Conservation (phyloP, 2,329 filamentous ascomycete genomes). For the Neonectria coccinea region DNA sequence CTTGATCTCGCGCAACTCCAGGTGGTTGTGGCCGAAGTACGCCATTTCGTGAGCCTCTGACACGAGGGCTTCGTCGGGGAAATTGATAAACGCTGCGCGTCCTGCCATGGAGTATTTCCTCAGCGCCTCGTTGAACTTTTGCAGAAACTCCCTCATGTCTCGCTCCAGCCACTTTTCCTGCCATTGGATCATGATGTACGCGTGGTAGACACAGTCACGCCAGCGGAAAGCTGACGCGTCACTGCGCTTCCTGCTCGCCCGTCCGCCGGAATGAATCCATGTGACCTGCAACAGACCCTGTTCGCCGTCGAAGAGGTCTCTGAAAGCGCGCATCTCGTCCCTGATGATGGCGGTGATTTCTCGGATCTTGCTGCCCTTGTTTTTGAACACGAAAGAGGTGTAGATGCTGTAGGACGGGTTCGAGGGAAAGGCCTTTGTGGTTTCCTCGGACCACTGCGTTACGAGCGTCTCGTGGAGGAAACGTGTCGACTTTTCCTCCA, state of each 20-base stretch:
- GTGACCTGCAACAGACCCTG: constrained; percentile 36
- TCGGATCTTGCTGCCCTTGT: constrained; percentile 28
- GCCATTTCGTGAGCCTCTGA: constrained; percentile 37
- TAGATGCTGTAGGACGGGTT: constrained; percentile 27
- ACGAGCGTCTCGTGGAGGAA: constrained; percentile 47
- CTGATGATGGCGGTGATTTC: constrained; percentile 27
- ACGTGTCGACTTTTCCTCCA: constrained; percentile 23
- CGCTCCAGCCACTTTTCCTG: constrained; percentile 49
- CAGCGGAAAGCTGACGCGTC: constrained; percentile 46
- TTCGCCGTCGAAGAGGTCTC: constrained; percentile 32
- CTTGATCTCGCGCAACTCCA: constrained; percentile 44
- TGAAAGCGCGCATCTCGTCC: constrained; percentile 34
- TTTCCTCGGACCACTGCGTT: constrained; percentile 47
- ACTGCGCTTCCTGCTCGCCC: constrained; percentile 12
- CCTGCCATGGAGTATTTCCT: constrained; percentile 34
- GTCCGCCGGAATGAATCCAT: constrained; percentile 47
- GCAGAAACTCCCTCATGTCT: constrained; percentile 43
- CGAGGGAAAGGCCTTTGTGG: constrained; percentile 23
- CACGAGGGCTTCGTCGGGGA: constrained; percentile 39
- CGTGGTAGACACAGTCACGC: constrained; percentile 45
- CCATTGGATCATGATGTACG: constrained; percentile 48
- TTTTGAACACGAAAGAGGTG: constrained; percentile 24
- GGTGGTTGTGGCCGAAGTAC: constrained; percentile 48
- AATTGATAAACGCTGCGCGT: constrained; percentile 47
- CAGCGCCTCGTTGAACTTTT: constrained; percentile 39